Evolutionary conservation across 768 basidiomycete species (phyloP).

Genomic region (Russula sp.): DNA sequence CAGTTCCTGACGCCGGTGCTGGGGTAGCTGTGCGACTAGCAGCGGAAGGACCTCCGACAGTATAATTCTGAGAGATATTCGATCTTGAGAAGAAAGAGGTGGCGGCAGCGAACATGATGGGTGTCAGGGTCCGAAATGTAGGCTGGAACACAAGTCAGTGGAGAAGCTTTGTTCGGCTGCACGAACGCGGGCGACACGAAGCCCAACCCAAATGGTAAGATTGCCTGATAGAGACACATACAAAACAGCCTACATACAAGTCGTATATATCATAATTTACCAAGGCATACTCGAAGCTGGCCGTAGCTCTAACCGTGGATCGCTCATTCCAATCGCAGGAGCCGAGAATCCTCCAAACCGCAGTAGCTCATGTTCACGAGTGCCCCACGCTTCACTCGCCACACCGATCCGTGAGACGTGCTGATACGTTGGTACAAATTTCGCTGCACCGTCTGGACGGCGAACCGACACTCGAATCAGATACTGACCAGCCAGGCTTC

Average conservation of each 20-base stretch:
- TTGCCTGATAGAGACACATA: neutral
- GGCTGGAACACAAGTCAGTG: neutral
- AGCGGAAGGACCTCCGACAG: constrained; percentile 40
- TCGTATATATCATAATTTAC: neutral
- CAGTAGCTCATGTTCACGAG: constrained; percentile 34
- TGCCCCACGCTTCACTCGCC: constrained; percentile 38
- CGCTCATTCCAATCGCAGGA: constrained; percentile 37
- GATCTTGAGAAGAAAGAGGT: constrained; percentile 79
- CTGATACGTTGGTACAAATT: constrained; percentile 34
- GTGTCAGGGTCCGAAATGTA: neutral
- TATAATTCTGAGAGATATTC: constrained; percentile 76
- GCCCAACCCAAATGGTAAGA: neutral
- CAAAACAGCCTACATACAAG: too few relatives aligned
- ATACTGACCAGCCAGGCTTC: constrained; percentile 31
- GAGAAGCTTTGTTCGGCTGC: neutral
- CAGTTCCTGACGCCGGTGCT: constrained; percentile 32
- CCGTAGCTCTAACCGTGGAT: constrained; percentile 15
- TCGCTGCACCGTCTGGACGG: constrained; percentile 29
- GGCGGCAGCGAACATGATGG: constrained; percentile 64
- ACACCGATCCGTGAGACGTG: constrained; percentile 35
- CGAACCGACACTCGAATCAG: constrained; percentile 33
- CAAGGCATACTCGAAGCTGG: constrained; percentile 9
- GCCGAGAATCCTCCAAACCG: constrained; percentile 35
- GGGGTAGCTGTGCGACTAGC: constrained; percentile 34
- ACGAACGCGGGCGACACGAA: neutral